Conservation (phyloP, 179 eudicot species). For the Patellifolia procumbens region DNA sequence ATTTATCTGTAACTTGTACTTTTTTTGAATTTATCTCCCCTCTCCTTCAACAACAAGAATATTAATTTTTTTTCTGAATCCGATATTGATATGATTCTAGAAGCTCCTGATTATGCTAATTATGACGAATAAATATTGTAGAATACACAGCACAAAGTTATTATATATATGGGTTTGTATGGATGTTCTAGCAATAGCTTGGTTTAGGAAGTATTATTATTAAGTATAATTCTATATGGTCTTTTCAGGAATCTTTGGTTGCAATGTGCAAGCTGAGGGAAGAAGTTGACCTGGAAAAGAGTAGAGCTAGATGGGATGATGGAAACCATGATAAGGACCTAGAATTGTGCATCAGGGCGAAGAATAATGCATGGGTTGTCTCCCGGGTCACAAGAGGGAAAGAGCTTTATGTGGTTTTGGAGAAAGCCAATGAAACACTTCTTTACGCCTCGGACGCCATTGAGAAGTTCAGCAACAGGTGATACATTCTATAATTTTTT, state of each 20-base stretch:
- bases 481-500: conserved; percentile 6
- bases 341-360: conserved; percentile 80
- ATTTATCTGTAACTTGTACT: neutral
- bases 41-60: neutral
- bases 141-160: too few species aligned
- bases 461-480: conserved; percentile 93
- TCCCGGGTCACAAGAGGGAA: conserved; percentile 78
- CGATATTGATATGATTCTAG: neutral
- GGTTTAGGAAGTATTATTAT: neutral
- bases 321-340: conserved; percentile 63
- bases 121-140: neutral
- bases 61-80: neutral
- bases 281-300: conserved; percentile 81
- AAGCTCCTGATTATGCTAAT: neutral
- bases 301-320: conserved; percentile 55
- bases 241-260: conserved; percentile 75
- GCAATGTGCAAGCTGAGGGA: conserved; percentile 84
- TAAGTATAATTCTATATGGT: conserved; percentile 9
- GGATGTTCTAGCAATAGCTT: neutral
- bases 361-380: conserved; percentile 91
- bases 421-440: conserved; percentile 89
- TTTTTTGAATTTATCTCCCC: neutral
- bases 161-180: neutral
- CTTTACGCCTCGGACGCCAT: conserved; percentile 89
- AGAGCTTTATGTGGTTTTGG: conserved; percentile 92